These are phyloP conservation scores for Vitis amurensis DNA, from an alignment of 164 flowering plant genomes.

Conservation along the genomic window DNA sequence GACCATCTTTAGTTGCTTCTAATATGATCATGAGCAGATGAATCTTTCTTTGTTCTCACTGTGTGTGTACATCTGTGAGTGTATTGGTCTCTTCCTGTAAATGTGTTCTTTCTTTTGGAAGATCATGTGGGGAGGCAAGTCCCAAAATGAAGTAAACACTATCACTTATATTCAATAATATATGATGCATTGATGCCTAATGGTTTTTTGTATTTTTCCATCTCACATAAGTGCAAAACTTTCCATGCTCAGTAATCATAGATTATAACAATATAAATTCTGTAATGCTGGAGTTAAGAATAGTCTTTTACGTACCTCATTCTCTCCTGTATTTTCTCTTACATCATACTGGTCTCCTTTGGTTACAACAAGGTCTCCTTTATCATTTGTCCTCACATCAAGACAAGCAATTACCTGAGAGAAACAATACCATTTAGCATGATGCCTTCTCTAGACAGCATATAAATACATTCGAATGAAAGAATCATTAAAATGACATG, in stretches of 20 bases:
- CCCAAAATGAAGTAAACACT: too few species aligned
- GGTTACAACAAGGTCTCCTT: slow-evolving; percentile 95
- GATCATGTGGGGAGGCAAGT: too few species aligned
- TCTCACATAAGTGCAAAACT: neutral
- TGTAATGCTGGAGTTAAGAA: neutral
- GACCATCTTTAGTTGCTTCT: too few species aligned
- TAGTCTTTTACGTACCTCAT: slow-evolving; percentile 63
- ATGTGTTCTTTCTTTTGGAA: too few species aligned
- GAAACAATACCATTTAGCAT: slow-evolving; percentile 1
- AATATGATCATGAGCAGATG: too few species aligned
- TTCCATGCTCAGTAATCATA: neutral
- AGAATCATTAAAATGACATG: neutral
- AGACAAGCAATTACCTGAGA: slow-evolving; percentile 94
- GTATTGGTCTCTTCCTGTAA: too few species aligned
- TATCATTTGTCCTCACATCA: slow-evolving; percentile 95
- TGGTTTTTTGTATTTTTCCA: neutral
- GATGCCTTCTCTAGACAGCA: neutral
- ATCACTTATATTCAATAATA: too few species aligned
- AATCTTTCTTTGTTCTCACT: too few species aligned
- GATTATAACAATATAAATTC: neutral
- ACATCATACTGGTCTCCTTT: slow-evolving; percentile 99
- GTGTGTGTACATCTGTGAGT: too few species aligned
- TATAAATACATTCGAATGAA: neutral
- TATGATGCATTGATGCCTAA: neutral
- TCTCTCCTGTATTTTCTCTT: slow-evolving; percentile 82